These are phyloP conservation scores for Neoboletus brunneissimus DNA, from an alignment of 768 basidiomycete species.

Conservation along the genomic window DNA sequence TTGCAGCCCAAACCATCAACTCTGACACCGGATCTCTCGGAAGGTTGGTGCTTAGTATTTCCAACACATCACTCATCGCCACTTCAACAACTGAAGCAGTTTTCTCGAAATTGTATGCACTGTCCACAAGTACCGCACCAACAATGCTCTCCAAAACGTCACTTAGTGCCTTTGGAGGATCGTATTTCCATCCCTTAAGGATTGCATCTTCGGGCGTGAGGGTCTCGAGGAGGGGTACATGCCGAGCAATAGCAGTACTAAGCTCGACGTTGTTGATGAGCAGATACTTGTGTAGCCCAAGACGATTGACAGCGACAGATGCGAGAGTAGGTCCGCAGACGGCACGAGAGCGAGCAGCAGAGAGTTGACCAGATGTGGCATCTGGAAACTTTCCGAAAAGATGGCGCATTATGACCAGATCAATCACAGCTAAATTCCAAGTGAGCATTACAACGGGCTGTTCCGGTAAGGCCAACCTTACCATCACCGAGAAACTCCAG, in stretches of 20 bases:
- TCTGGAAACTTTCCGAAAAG: slow-evolving; percentile 66
- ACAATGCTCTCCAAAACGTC: slow-evolving; percentile 85
- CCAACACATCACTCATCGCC: slow-evolving; percentile 67
- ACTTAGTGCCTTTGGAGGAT: slow-evolving; percentile 82
- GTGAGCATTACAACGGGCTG: slow-evolving; percentile 5
- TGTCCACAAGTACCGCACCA: slow-evolving; percentile 82
- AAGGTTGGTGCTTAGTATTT: slow-evolving; percentile 54
- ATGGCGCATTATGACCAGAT: slow-evolving; percentile 69
- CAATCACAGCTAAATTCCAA: slow-evolving; percentile 53
- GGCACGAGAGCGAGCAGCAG: slow-evolving; percentile 64
- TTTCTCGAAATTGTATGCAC: slow-evolving; percentile 68
- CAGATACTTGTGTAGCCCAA: slow-evolving; percentile 66
- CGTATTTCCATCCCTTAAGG: slow-evolving; percentile 70
- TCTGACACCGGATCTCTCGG: slow-evolving; percentile 71
- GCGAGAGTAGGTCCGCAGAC: slow-evolving; percentile 77
- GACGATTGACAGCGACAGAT: slow-evolving; percentile 58
- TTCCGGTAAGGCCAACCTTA: slow-evolving; percentile 35
- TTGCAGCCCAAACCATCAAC: slow-evolving; percentile 64
- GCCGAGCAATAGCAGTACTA: slow-evolving; percentile 57
- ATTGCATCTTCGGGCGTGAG: slow-evolving; percentile 62
- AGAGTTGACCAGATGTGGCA: slow-evolving; percentile 75
- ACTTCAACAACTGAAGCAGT: slow-evolving; percentile 57
- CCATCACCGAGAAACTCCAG: slow-evolving; percentile 90
- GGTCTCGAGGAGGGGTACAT: slow-evolving; percentile 56
- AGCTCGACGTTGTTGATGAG: slow-evolving; percentile 70